phyloP scores from a whole-genome alignment of 2,329 filamentous ascomycete genomes.

The Lojkania enalia region DNA sequence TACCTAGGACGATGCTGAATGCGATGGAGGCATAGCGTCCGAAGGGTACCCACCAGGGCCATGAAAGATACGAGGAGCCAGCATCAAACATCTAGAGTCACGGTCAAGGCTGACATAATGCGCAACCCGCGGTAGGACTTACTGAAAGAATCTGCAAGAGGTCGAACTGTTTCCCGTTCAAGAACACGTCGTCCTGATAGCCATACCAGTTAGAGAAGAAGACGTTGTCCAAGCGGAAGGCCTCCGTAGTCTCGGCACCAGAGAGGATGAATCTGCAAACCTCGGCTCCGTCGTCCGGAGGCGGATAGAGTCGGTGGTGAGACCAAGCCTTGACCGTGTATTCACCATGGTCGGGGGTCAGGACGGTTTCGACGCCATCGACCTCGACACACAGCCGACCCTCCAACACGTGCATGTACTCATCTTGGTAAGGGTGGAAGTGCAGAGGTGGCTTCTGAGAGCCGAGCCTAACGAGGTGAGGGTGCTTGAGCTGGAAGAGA shows the following conservation, averaged over 20 bases:
- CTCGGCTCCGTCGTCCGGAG: constrained; percentile 6
- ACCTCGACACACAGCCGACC: constrained; percentile 36
- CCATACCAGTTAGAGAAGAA: constrained; percentile 48
- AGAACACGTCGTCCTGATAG: constrained; percentile 35
- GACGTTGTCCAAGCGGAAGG: constrained; percentile 36
- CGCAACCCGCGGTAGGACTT: constrained; percentile 6
- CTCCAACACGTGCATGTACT: constrained; percentile 34
- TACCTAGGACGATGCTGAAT: constrained; percentile 41
- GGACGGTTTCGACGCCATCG: constrained; percentile 23
- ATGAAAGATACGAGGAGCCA: constrained; percentile 43
- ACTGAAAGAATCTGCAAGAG: constrained; percentile 41
- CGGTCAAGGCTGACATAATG: not conserved
- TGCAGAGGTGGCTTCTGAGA: constrained; percentile 33
- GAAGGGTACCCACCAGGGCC: constrained; percentile 47
- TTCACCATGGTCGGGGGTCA: constrained; percentile 36
- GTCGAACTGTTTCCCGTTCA: constrained; percentile 29
- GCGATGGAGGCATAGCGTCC: constrained; percentile 27
- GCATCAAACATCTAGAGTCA: constrained; percentile 45
- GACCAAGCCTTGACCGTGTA: constrained; percentile 16
- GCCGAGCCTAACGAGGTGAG: constrained; percentile 3
- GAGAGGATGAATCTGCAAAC: constrained; percentile 23
- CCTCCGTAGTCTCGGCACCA: constrained; percentile 26
- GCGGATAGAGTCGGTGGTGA: constrained; percentile 20
- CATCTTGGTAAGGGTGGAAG: constrained; percentile 40
- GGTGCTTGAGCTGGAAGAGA: constrained; percentile 9